Evolutionary conservation across 1,284 basidiomycete genomes (phyloP).

Genomic region (Tilletiopsis washingtonensis): DNA sequence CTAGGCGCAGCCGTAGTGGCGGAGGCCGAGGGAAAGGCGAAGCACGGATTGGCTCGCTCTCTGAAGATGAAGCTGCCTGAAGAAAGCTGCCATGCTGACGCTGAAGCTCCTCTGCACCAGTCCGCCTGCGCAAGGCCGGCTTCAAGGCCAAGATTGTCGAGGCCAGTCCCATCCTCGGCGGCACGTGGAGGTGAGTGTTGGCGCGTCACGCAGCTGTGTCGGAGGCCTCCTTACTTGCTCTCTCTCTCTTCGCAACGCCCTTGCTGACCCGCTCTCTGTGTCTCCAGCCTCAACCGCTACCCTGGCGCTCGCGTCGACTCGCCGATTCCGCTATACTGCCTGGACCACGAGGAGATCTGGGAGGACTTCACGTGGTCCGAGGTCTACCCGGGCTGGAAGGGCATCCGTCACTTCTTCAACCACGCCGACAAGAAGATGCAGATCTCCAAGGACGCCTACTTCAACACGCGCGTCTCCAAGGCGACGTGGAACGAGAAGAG

Average conservation of each 20-base stretch:
- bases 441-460: constrained; percentile 24
- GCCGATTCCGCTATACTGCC: constrained; percentile 24
- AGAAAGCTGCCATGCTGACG: too few species aligned
- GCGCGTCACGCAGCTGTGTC: constrained; percentile 5
- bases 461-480: constrained; percentile 19
- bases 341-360: constrained; percentile 24
- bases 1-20: too few species aligned
- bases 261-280: background rate
- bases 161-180: constrained; percentile 24
- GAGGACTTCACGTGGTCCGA: constrained; percentile 22
- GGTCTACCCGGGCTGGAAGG: constrained; percentile 25
- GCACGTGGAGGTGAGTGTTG: constrained; percentile 22
- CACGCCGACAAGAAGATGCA: constrained; percentile 25
- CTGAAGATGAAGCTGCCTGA: too few species aligned
- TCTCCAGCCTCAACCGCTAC: constrained; percentile 6
- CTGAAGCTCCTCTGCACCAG: too few species aligned
- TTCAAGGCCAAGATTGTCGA: constrained; percentile 24
- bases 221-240: background rate
- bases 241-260: background rate
- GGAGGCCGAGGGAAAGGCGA: too few species aligned
- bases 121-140: constrained; percentile 20
- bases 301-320: constrained; percentile 26
- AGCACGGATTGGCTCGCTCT: too few species aligned
- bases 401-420: constrained; percentile 25
- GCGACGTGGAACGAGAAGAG: constrained; percentile 19